Evolutionary conservation across 176 grass and related monocot species (phyloP), one percentile per base, ranked within the genome.

Genomic region (Echinochloa phyllopogon): DNA sequence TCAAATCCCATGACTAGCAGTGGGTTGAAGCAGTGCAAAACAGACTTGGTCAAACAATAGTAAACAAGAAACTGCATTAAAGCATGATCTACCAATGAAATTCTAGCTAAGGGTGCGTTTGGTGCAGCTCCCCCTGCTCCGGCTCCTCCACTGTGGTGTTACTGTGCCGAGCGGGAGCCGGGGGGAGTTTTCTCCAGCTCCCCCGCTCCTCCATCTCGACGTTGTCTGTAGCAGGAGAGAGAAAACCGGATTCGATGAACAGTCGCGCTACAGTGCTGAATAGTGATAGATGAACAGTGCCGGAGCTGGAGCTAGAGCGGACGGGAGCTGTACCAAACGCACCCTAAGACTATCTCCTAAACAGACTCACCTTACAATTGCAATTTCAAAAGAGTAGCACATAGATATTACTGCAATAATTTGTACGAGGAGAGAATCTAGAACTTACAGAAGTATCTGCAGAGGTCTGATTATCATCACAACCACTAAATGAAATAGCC

Each of bases 401-500:
- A 69, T 47, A 68, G 29, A 27, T 6, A 37, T 65, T 65, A 21
- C 20, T 49, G 76, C 15, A 20, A 71, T 40, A 84, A 5, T 17
- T 73, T 33, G 8, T 27, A 70, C 2, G 56, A 65, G 15, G 76
- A 79, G 47, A 41, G 53, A 57, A 77, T 85, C 53, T 58, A 86
- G 57, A 92, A 65, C 81, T 76, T 92, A 98, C 93, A 36, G 96
- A 91, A 74, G 97, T 99, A 89, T 99, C 97, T 72, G 97, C 94
- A 82, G 97, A 99, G 68, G 91, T 99, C 86, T 99, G 91, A 83
- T 99, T 0, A 81, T 99, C 96, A 66, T 96, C 96, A 84, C 96
- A 99, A 29, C 94, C 96, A 6, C 96, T 99, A 81, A 99, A 96
- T 36, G 96, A 99, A 88, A 99, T 96, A 81, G 87, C 94, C 84